Evolutionary conservation across 2,329 filamentous ascomycete genomes (phyloP).

Genomic region (Fusarium odoratissimum): DNA sequence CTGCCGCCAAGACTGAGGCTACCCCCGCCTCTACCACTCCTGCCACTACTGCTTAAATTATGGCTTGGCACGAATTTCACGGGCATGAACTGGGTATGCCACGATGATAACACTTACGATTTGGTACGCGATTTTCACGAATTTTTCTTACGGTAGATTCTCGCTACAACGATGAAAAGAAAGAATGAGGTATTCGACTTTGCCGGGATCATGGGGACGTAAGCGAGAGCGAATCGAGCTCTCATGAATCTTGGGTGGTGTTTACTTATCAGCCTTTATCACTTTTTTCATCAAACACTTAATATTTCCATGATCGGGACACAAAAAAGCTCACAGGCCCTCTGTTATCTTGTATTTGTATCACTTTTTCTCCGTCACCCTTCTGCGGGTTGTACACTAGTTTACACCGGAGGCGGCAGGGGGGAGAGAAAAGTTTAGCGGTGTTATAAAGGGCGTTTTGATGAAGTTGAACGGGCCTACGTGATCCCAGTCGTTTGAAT

Average conservation of each 20-base stretch:
- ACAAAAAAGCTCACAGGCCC: constrained; percentile 44
- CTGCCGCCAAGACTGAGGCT: constrained; percentile 36
- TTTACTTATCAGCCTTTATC: constrained; percentile 44
- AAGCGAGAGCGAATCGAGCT: constrained; percentile 44
- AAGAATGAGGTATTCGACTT: constrained; percentile 43
- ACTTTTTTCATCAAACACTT: constrained; percentile 47
- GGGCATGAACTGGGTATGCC: constrained; percentile 39
- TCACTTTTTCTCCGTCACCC: constrained; percentile 48
- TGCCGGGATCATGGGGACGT: constrained; percentile 43
- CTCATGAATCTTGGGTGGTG: constrained; percentile 44
- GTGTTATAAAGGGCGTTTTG: constrained; percentile 50
- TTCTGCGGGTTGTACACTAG: constrained; percentile 54
- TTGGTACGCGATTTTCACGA: constrained; percentile 54
- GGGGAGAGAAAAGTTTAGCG: constrained; percentile 50
- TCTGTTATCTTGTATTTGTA: constrained; percentile 52
- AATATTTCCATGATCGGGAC: constrained; percentile 48
- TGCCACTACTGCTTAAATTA: constrained; percentile 49
- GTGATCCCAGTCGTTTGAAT: constrained; percentile 6
- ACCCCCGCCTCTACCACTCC: constrained; percentile 42
- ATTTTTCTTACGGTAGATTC: constrained; percentile 54
- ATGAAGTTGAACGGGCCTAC: constrained; percentile 26
- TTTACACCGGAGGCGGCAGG: constrained; percentile 48
- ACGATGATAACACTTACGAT: constrained; percentile 53
- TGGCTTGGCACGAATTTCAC: constrained; percentile 43
- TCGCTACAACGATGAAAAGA: constrained; percentile 48